Base-by-base conservation (phyloP, 768 basidiomycete genomes). In the Lactifluus subvellereus region DNA sequence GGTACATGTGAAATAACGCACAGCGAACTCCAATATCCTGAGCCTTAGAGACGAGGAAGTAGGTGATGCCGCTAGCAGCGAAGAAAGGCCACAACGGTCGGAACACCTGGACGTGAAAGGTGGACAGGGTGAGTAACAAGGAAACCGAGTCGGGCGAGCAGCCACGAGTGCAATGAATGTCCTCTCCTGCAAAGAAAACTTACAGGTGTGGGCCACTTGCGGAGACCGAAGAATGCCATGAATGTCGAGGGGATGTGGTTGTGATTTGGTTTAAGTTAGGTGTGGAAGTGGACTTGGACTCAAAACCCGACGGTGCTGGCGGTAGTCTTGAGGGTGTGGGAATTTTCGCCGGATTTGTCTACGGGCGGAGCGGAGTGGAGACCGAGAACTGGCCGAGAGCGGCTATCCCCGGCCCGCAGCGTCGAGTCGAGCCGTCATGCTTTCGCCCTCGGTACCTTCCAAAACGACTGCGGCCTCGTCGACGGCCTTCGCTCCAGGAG, bases 31-130 rank as follows among this genome's bases (percentile, higher is more conserved):
- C 86, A 16, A 78, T 71, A n/a, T 86, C 82, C 74, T 92, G 89
- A 69, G 85, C 77, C 71, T 83, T 84, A 30, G 77, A 73, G 48
- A 92, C 80, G 60, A 86, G 79, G 76, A 83, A 91, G 69, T 83
- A 81, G 16, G 87, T 88, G 63, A 91, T 70, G 16, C 73, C 70
- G 7, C 82, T 82, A 37, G 90, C 86, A 42, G 80, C 78, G 69
- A 90, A 77, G 82, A 92, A 93, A 9, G 90, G 89, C 82, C 89
- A 91, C 76, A 91, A 71, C 40, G 91, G 88, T 77, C 79, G 84
- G 62, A 80, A 66, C 69, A 93, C 75, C 90, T 93, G 69, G 32
- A 54, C 22, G 50, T 51, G 61, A 66, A 33, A 51, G 27, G 35
- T 43, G 5, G 35, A 51, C 30, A 47, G 43, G 13, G 42, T 68